Evolutionary conservation across 768 basidiomycete genomes (phyloP), one percentile per base, ranked within the genome.

Genomic region (Tricholoma furcatifolium): DNA sequence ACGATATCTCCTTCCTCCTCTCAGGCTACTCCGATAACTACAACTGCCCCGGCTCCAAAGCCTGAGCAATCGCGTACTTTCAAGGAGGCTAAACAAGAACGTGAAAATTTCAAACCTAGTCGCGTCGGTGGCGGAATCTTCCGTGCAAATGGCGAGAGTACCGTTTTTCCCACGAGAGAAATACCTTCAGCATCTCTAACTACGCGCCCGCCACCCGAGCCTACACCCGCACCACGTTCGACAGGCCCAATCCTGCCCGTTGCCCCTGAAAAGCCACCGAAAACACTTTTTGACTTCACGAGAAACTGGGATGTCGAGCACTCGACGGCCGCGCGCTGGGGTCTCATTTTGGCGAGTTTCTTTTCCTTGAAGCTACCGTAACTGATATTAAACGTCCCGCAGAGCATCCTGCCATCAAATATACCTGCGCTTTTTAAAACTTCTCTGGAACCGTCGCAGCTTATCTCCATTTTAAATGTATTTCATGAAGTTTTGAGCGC

Each of bases 101-200:
- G 87, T 23, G 78, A 82, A 12, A 72, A 49, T 40, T 68, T 67
- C 11, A 77, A 72, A 50, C 68, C 59, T 15, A 73, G 70, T 50
- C 74, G 74, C 36, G 78, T 83, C 3, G 83, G 86, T 0, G 89
- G 88, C 7, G 89, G 88, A 0, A 86, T 92, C 46, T 88, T 92
- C 69, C 79, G 83, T 23, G 69, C 75, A 2, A 76, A 81, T 11
- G 90, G 89, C 1, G 71, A 79, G 15, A 80, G 77, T 40, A 85
- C 79, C 2, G 65, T 90, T 9, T 79, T 91, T 55, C 62, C 74
- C 14, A 70, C 67, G 17, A 60, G 71, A 46, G 62, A 63, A 35
- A 14, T 31, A n/a, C 34, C 51, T 10, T 40, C 54, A 17, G 23
- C 57, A 11, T 8, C 54, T 14, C 52, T 20, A 11, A 51, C 17